Evolutionary conservation across 768 basidiomycete species (phyloP).

Genomic region (Termitomyces sp.): DNA sequence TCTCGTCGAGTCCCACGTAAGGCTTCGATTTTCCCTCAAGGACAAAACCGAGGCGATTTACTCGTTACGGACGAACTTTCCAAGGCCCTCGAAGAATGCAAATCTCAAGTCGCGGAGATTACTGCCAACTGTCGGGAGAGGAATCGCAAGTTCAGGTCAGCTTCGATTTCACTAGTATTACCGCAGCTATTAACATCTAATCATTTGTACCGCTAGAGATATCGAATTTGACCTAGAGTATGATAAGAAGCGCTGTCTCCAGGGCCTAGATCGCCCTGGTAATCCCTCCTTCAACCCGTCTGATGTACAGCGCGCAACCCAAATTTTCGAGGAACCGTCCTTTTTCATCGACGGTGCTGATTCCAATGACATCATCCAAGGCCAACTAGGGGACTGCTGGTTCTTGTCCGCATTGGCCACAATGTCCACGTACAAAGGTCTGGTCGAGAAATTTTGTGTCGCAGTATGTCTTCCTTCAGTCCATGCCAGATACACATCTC

Average conservation of each 20-base stretch:
- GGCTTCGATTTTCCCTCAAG: slow-evolving; percentile 1
- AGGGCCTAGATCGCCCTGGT: slow-evolving; percentile 23
- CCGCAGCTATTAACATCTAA: not conserved
- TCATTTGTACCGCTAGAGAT: not conserved
- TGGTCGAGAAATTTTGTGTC: slow-evolving; percentile 51
- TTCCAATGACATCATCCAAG: slow-evolving; percentile 44
- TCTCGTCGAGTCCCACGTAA: not conserved
- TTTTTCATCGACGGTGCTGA: slow-evolving; percentile 42
- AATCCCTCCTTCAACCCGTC: slow-evolving; percentile 15
- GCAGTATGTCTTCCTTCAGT: slow-evolving; percentile 24
- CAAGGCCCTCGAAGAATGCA: slow-evolving; percentile 38
- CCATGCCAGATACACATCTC: not conserved
- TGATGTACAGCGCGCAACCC: slow-evolving; percentile 39
- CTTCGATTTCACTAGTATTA: not conserved
- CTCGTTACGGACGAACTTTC: slow-evolving; percentile 44
- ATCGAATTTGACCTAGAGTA: slow-evolving; percentile 48
- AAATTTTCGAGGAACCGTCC: slow-evolving; percentile 46
- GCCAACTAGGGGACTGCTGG: slow-evolving; percentile 46
- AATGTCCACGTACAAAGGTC: slow-evolving; percentile 34
- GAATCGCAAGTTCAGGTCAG: slow-evolving; percentile 44
- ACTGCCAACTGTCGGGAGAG: slow-evolving; percentile 34
- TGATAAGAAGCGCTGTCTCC: slow-evolving; percentile 35
- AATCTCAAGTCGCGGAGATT: slow-evolving; percentile 35
- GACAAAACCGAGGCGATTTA: slow-evolving; percentile 22
- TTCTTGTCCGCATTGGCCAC: slow-evolving; percentile 49